Evolutionary conservation across 2,329 filamentous ascomycete genomes (phyloP), one percentile per base, ranked within the genome.

Genomic region (Pyricularia sp.): DNA sequence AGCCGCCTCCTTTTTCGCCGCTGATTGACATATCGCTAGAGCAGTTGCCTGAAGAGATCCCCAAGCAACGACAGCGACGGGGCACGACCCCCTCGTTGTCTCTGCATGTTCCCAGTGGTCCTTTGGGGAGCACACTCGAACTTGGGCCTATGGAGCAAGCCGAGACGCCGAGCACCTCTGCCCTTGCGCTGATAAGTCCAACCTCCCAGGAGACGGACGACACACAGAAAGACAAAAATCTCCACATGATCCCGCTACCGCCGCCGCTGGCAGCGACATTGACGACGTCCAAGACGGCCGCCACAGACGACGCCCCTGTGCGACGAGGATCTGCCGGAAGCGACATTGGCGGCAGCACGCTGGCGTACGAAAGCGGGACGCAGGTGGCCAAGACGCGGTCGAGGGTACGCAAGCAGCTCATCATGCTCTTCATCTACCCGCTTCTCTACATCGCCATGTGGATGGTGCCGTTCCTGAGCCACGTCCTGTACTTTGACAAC

Each of bases 391-490:
- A 77, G 64, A 76, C 84, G 10, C 83, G 87, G 14, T 79, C 83
- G 20, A 85, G 84, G 69, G 88, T 92, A 70, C 84, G 86, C 64
- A 85, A 88, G 11, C 90, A 93, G 74, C 82, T 93, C 2, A 86
- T 89, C 36, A 84, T 90, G 33, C 82, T 93, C 23, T 92, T 94
- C 78, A 87, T 93, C 65, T 94, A 94, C 76, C 92, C 92, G 0
- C 76, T 90, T 23, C 84, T 91, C 4, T 94, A 94, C 77, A 82
- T 91, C 25, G 77, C 86, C 4, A 86, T 92, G 72, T 94, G 92
- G 92, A 78, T 90, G 3, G 79, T 91, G 9, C 91, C 92, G 0
- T 92, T 93, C 73, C 79, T 89, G 2, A 82, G 82, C 2, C 89
- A 93, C 75, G 81, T 88, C 66, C 78, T 88, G 66, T 83, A 82